These are phyloP conservation scores for Westerdykella sp. DNA, from an alignment of 2,329 filamentous ascomycete genomes.

Conservation along the genomic window DNA sequence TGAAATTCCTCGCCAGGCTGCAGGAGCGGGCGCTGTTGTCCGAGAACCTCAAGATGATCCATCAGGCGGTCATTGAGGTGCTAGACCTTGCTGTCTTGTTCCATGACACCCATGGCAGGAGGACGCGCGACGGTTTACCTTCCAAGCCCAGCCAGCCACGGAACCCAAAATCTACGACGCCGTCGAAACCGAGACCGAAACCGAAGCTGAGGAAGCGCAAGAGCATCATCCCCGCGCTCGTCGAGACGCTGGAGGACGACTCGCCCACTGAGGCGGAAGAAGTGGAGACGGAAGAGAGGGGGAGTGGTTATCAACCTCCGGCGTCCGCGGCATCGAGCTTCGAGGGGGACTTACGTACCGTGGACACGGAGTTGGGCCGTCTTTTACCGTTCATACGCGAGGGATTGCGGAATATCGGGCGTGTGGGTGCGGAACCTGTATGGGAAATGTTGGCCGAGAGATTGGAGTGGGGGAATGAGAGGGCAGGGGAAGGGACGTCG, in stretches of 20 bases:
- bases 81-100: conserved; percentile 70
- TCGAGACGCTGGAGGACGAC: conserved; percentile 8
- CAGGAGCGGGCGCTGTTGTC: conserved; percentile 65
- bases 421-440: conserved; percentile 63
- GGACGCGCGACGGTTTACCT: conserved; percentile 37
- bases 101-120: conserved; percentile 51
- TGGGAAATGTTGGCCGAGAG: conserved; percentile 82
- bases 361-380: conserved; percentile 58
- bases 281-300: conserved; percentile 2
- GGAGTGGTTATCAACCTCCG: conserved; percentile 2
- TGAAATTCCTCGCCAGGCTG: conserved; percentile 56
- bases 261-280: conserved; percentile 26
- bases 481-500: neutral
- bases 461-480: conserved; percentile 50
- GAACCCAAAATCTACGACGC: too few relatives aligned
- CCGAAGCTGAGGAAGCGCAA: conserved; percentile 13
- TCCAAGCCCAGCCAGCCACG: conserved; percentile 32
- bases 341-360: conserved; percentile 47
- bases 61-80: conserved; percentile 65
- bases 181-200: neutral
- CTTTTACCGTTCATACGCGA: conserved; percentile 64
- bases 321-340: conserved; percentile 2
- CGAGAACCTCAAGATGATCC: conserved; percentile 61
- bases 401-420: conserved; percentile 67
- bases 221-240: conserved; percentile 11